Percentiles rank a stretch among this genome's conserved stretches.
phyloP scores from a whole-genome alignment of 1,139 yeast species.

The Protomyces inundatus region DNA sequence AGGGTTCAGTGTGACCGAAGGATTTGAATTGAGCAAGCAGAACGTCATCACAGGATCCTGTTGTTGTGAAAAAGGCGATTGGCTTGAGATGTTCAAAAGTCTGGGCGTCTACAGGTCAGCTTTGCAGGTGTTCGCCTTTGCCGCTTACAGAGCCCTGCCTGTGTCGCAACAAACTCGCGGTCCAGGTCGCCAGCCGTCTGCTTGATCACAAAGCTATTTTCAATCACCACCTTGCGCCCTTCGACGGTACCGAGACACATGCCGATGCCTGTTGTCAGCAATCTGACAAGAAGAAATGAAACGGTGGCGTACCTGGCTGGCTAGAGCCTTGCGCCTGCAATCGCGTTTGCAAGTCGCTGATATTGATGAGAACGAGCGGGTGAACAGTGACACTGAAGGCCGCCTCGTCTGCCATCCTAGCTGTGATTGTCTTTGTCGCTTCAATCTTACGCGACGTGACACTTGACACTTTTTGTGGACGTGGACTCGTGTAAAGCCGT shows the following conservation, averaged over 20 bases:
- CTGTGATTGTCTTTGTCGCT: background rate
- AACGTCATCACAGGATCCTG: background rate
- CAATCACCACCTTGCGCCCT: conserved; percentile 4
- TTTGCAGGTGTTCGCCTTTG: background rate
- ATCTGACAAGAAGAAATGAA: background rate
- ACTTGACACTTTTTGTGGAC: background rate
- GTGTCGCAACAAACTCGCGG: background rate
- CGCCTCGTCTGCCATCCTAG: conserved; percentile 1
- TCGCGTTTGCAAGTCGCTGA: conserved; percentile 4
- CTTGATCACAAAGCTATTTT: conserved; percentile 1
- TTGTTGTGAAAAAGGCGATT: conserved; percentile 1
- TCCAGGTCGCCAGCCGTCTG: background rate
- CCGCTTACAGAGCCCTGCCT: conserved; percentile 11
- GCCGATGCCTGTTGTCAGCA: background rate
- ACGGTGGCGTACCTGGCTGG: background rate
- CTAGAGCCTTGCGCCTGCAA: background rate
- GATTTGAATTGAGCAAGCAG: background rate
- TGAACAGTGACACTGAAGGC: conserved; percentile 4
- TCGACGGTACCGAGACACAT: conserved; percentile 14
- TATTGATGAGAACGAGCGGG: conserved; percentile 17
- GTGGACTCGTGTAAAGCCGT: no score
- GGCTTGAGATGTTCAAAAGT: conserved; percentile 8
- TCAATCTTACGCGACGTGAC: no score
- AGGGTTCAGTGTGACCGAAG: background rate
- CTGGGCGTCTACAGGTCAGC: conserved; percentile 4